A percentile compares a stretch with the other conserved stretches of the same genome.
These are phyloP conservation scores for Aspergillus eucalypticola DNA, from an alignment of 2,329 filamentous ascomycete genomes.

Conservation along the genomic window DNA sequence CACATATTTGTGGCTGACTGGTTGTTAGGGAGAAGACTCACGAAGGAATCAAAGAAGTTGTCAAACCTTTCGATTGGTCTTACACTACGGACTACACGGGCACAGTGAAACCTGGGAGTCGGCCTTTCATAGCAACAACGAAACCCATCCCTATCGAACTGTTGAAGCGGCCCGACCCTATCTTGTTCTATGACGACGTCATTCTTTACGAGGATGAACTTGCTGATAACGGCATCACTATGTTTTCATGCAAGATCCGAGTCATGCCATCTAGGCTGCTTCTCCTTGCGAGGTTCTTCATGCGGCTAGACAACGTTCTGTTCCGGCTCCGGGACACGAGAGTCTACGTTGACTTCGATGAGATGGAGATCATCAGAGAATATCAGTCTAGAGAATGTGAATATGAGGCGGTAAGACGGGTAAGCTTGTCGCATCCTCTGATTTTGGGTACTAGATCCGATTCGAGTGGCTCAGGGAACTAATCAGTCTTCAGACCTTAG, in stretches of 20 bases:
- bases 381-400: conserved; percentile 84
- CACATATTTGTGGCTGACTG: conserved; percentile 41
- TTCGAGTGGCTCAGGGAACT: background rate
- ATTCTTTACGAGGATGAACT: conserved; percentile 96
- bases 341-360: conserved; percentile 85
- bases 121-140: conserved; percentile 47
- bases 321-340: conserved; percentile 86
- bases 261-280: conserved; percentile 90
- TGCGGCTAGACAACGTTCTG: conserved; percentile 88
- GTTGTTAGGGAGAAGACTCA: conserved; percentile 70
- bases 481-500: conserved; percentile 45
- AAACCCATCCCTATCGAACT: conserved; percentile 78
- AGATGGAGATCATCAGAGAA: conserved; percentile 77
- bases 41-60: conserved; percentile 84
- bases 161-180: conserved; percentile 85
- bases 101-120: conserved; percentile 52
- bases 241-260: conserved; percentile 85
- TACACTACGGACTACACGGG: conserved; percentile 89
- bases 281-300: conserved; percentile 81
- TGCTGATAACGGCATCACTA: conserved; percentile 92
- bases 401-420: conserved; percentile 74
- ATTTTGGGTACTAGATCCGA: too few species aligned
- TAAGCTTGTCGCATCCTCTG: conserved; percentile 42
- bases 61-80: conserved; percentile 97
- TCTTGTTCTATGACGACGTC: conserved; percentile 94